Evolutionary conservation across 805 yeast species (phyloP), one percentile per base, ranked within the genome.

Genomic region (Saccharomycopsis sp.): DNA sequence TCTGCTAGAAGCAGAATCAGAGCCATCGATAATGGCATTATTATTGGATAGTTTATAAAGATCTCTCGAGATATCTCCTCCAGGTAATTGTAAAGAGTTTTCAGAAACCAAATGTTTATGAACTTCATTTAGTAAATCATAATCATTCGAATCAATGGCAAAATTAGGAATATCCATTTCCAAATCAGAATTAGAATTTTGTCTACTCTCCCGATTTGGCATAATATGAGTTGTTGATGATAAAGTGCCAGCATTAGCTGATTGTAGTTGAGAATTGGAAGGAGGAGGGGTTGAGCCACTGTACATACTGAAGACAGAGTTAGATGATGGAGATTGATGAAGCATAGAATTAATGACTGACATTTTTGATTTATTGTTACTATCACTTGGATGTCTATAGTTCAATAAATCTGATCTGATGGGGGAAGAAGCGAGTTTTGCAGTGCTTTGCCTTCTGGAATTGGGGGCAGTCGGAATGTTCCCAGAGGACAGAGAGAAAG

Each of bases 21-120:
- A 20, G 13, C n/a, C 25, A 12, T 34, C 21, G 2, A 17, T 35
- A 14, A 10, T 31, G 14, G 17, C 30, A 19, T 34, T 30, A 21
- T 26, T 34, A 30, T 31, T 37, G 5, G 51, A 51, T 37, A 52
- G 38, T 19, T 51, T 54, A 43, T 60, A 62, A 4, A 62, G 55
- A 27, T 62, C 66, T 47, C 65, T 49, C 3, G 63, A 51, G 4
- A 62, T 59, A 45, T 62, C 65, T 21, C 62, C 66, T 2, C 63
- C 66, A 10, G 53, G 49, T 12, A 43, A 53, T 8, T 34, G 39
- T 14, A 46, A 28, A 13, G 36, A 21, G 21, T 37, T 36, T 28
- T 46, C 47, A 10, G 41, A 61, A 55, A 45, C 43, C 10, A 45
- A 30, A 30, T 45, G 49, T 26, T 45, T 45, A 21, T 45, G 49